Base-by-base conservation (phyloP, 148 eudicot species). In the Nepenthes gracilis region DNA sequence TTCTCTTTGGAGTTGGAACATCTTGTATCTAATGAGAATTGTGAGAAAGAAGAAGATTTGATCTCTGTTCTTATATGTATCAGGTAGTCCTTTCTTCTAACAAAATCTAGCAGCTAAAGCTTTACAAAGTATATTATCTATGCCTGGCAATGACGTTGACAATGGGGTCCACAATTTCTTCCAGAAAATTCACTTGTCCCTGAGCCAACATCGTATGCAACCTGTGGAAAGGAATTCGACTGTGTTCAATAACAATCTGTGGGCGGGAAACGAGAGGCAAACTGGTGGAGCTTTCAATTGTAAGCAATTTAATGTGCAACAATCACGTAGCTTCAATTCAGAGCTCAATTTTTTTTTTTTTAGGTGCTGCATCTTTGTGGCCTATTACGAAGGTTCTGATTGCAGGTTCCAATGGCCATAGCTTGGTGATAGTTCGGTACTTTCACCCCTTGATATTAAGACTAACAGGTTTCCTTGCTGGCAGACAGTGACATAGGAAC, bases 91-190 rank as follows among this genome's bases (percentile, higher is more conserved):
- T 49, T 14, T 38, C 34, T 54, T 47, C 38, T 37, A 55, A 43
- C 55, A 64, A 56, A 15, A 58, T 61, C 35, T 70, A 61, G 58
- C 69, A 57, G 71, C 64, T 67, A 74, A 67, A 64, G 53, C 62
- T 47, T 67, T 74, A 69, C 69, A 55, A 75, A 56, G 48, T 69
- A 61, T 58, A 77, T 69, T 74, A 79, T 85, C 93, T 86, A 86
- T 86, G 88, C 88, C 86, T 80, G 98, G 85, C 62, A 88, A 88
- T 82, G 88, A 84, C 77, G 72, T 72, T 75, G 87, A 83, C 67
- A 96, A 88, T 61, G 79, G 87, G 85, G 82, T 84, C 77, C 94
- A 86, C 75, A 93, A 88, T 80, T 88, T 88, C 74, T 82, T 88
- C 74, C 83, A 85, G 34, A 87, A 84, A 74, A 86, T 80, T 66